Evolutionary conservation across 768 basidiomycete genomes (phyloP), one percentile per base, ranked within the genome.

Genomic region (Boletus sp.): DNA sequence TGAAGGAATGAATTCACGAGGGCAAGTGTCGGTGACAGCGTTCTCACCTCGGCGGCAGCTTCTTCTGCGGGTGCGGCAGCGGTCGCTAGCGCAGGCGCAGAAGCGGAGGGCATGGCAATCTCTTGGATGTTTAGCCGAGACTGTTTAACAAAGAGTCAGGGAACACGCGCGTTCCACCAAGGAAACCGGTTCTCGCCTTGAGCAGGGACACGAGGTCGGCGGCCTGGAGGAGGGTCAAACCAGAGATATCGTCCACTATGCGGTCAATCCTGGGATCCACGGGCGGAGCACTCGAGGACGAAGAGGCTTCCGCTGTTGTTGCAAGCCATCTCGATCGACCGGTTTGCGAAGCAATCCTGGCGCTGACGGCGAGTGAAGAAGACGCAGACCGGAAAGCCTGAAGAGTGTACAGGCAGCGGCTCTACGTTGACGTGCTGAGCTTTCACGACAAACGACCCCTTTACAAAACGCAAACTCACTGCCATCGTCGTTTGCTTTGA

Each of bases 51-150:
- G 18, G 60, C 81, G 17, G 79, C 78, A 50, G 86, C 81, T 59
- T 84, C 87, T 54, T 89, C 91, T 2, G 76, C 76, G 15, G 77
- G 74, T 6, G 83, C 76, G 14, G 82, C 79, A 9, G 85, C 80
- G 2, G 81, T 76, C 8, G 82, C 76, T 1, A 84, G 76, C 3
- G 84, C 76, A 9, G 84, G 77, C 17, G 86, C 79, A 29, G 89
- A 76, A 12, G 91, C 85, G 35, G 90, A 78, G 46, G 94, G 93
- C 81, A 97, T 83, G 17, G 94, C 93, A 68, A 98, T 92, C 78
- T 98, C 96, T 76, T 95, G 92, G 60, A 99, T 99, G 71, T 98
- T 98, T 57, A 99, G 73, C 58, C 90, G 87, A 49, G 92, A 80
- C 96, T 98, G 55, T 51, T 10, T 15, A 12, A 14, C 33, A 10